A percentile compares a stretch with the other conserved stretches of the same genome.
Evolutionary conservation across 768 basidiomycete genomes (phyloP).

Genomic region (Boletus reticuloceps): DNA sequence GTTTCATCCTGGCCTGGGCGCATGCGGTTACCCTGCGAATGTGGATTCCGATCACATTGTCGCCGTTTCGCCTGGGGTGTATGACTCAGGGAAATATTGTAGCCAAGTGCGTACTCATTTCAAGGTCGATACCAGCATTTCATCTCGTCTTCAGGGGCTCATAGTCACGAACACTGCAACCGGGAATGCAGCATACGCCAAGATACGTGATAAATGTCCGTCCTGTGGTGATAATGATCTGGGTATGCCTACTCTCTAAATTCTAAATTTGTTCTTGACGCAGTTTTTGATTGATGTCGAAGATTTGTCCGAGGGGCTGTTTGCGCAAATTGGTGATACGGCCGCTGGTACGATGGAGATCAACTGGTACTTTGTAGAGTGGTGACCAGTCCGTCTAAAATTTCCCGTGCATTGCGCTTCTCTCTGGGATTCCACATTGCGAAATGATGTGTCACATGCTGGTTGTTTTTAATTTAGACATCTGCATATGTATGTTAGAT

Average conservation of each 20-base stretch:
- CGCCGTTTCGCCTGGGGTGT: slow-evolving; percentile 44
- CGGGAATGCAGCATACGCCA: slow-evolving; percentile 46
- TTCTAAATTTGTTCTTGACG: no score
- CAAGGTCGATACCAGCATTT: neutral
- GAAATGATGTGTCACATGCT: no score
- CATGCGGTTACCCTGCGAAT: slow-evolving; percentile 67
- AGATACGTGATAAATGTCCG: slow-evolving; percentile 55
- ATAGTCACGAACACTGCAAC: slow-evolving; percentile 54
- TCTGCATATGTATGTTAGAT: no score
- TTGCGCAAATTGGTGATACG: no score
- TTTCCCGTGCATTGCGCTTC: no score
- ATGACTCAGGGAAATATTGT: slow-evolving; percentile 47
- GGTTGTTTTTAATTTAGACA: no score
- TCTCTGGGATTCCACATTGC: no score
- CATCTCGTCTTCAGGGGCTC: slow-evolving; percentile 43
- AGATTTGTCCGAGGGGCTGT: no score
- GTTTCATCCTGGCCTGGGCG: slow-evolving; percentile 39
- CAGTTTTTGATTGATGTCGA: no score
- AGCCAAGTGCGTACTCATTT: slow-evolving; percentile 44
- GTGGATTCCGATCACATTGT: slow-evolving; percentile 49
- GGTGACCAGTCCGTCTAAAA: no score
- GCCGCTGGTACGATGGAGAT: slow-evolving; percentile 20
- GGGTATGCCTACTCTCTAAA: no score
- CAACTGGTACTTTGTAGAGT: slow-evolving; percentile 50
- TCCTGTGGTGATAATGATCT: slow-evolving; percentile 35